Evolutionary conservation across 2,329 filamentous ascomycete genomes (phyloP), one percentile per base, ranked within the genome.

Genomic region (Balansia obtecta): DNA sequence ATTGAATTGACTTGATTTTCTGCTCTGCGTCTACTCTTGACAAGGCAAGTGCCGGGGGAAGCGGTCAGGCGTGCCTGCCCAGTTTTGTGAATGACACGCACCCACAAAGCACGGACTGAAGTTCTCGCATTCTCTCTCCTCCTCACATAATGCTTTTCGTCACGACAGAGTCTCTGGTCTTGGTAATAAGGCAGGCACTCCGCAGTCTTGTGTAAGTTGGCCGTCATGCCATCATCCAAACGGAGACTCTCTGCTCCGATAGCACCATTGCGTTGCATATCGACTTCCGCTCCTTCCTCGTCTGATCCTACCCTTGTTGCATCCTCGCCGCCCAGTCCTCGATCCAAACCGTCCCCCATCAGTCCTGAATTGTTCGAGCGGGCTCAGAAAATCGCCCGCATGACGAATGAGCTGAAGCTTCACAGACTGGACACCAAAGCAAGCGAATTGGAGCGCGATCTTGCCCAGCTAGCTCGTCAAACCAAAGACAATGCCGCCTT

Each of bases 381-480:
- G 30, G 64, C 66, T 39, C 61, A 66, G 3, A 60, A 63, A 33
- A 58, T 69, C n/a, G 62, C 66, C 5, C 58, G 54, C 41, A 68
- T 68, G 63, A 67, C 63, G 6, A 55, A 63, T n/a, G 66, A 69
- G 54, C 61, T 68, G 48, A 63, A 60, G 51, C 52, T 69, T 37
- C 64, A 61, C 38, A 51, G 57, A 33, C 52, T 68, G 22, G 48
- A 52, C 30, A 49, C 50, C 20, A 61, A 63, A 45, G 60, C 61
- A 1, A 57, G 61, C 41, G 56, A 58, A 3, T 60, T 68, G 2
- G 61, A 67, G 48, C 53, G 53, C 2, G 61, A 66, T 10, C 50
- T 69, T 30, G 51, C 50, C 7, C 50, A 52, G 16, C 60, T 69
- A 7, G 58, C 61, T 8, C 15, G 38, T 7, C 48, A 50, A 15